Conservation (phyloP, 2,329 filamentous ascomycete species). For the Penicillium sp. region DNA sequence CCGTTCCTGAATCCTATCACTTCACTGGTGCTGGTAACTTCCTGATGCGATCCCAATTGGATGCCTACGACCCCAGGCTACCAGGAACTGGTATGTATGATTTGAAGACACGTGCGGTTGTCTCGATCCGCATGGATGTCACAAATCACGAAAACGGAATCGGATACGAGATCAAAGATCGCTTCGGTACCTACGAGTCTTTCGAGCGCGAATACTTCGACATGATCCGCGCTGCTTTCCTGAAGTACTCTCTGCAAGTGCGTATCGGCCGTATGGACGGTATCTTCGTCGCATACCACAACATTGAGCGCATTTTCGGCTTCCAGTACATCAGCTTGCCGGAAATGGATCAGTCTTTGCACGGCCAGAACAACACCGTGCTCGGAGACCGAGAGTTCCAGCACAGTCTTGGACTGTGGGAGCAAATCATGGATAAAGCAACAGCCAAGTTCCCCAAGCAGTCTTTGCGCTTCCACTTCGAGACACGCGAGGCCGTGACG, state of each 20-base stretch:
- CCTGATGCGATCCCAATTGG: constrained; percentile 91
- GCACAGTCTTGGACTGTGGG: constrained; percentile 75
- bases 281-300: constrained; percentile 96
- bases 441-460: constrained; percentile 71
- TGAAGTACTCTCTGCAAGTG: constrained; percentile 96
- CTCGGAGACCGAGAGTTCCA: constrained; percentile 86
- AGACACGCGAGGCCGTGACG: constrained; percentile 64
- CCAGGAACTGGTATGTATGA: constrained; percentile 95
- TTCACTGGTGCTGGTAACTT: constrained; percentile 86
- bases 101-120: constrained; percentile 89
- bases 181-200: constrained; percentile 80
- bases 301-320: constrained; percentile 91
- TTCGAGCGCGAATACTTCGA: constrained; percentile 96
- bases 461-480: constrained; percentile 79
- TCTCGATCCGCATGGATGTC: constrained; percentile 88
- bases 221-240: constrained; percentile 90
- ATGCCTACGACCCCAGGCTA: constrained; percentile 81
- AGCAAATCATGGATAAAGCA: constrained; percentile 75
- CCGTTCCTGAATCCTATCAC: constrained; percentile 77
- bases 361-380: constrained; percentile 67
- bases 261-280: constrained; percentile 98
- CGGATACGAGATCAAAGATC: constrained; percentile 81
- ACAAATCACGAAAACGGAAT: constrained; percentile 69
- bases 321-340: constrained; percentile 88
- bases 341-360: constrained; percentile 90